phyloP scores from a whole-genome alignment of 1,284 basidiomycete species.

The Tremellales sp. region DNA sequence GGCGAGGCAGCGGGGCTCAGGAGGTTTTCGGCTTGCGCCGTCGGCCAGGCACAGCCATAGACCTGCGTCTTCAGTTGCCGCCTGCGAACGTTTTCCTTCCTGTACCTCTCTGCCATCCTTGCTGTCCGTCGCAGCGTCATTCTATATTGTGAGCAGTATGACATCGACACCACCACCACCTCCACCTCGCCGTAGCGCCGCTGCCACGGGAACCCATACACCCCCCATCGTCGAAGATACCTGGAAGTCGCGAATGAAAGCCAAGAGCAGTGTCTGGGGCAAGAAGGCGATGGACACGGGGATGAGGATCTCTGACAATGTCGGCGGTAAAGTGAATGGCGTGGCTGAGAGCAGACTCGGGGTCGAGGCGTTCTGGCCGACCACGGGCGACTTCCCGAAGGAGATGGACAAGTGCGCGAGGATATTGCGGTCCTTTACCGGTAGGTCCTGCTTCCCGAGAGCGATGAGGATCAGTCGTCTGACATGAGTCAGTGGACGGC shows the following conservation, averaged over 20 bases:
- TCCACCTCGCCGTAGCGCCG: no score
- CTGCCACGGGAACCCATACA: no score
- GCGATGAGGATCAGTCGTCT: background rate
- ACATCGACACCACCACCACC: no score
- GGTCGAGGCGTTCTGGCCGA: slow-evolving; percentile 55
- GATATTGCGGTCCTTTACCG: slow-evolving; percentile 52
- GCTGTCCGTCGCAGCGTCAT: no score
- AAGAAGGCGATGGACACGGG: slow-evolving; percentile 40
- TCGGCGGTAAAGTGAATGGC: slow-evolving; percentile 43
- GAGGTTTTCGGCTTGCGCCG: no score
- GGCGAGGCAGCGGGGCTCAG: no score
- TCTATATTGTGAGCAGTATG: no score
- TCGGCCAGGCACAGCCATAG: no score
- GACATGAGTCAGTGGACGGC: slow-evolving; percentile 35
- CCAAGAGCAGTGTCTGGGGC: slow-evolving; percentile 34
- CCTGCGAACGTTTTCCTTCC: no score
- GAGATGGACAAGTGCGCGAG: slow-evolving; percentile 55
- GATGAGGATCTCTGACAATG: slow-evolving; percentile 35
- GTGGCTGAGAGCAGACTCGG: slow-evolving; percentile 48
- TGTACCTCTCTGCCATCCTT: no score
- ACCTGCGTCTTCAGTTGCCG: no score
- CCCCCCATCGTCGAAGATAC: no score
- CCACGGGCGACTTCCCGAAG: slow-evolving; percentile 51
- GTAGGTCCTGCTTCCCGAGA: slow-evolving; percentile 24
- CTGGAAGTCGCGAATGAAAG: slow-evolving; percentile 38